Evolutionary conservation across 2,329 filamentous ascomycete genomes (phyloP).

Genomic region (Curvularia hawaiiensis): DNA sequence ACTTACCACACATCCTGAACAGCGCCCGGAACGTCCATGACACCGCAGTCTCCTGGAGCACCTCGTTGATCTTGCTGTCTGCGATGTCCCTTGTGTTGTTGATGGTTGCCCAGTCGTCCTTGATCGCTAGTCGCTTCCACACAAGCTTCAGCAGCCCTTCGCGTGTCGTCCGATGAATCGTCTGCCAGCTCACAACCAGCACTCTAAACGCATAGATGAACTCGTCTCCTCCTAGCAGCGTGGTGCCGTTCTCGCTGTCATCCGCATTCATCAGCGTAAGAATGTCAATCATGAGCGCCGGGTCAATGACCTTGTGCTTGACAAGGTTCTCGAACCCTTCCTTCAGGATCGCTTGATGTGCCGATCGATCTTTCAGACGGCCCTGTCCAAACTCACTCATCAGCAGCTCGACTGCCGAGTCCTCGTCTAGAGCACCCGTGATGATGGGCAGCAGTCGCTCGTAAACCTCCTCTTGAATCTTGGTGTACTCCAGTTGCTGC

Average conservation of each 20-base stretch:
- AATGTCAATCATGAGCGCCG: conserved; percentile 69
- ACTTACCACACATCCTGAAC: conserved; percentile 65
- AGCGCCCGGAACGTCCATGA: conserved; percentile 70
- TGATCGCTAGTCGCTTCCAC: conserved; percentile 85
- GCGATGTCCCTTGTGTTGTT: conserved; percentile 78
- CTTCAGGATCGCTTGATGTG: conserved; percentile 73
- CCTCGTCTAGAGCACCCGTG: conserved; percentile 75
- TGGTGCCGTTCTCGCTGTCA: conserved; percentile 44
- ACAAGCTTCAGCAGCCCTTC: conserved; percentile 66
- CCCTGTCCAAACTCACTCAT: conserved; percentile 68
- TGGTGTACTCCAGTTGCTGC: conserved; percentile 69
- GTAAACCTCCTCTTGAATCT: conserved; percentile 80
- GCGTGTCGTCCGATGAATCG: conserved; percentile 51
- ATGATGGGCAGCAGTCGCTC: conserved; percentile 71
- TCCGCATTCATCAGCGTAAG: conserved; percentile 76
- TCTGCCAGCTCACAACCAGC: conserved; percentile 58
- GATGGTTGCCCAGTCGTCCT: conserved; percentile 82
- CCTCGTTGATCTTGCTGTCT: conserved; percentile 68
- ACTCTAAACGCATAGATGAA: conserved; percentile 76
- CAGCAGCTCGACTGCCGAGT: conserved; percentile 76
- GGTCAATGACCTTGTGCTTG: conserved; percentile 68
- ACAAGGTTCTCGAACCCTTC: conserved; percentile 73
- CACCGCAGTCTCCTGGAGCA: conserved; percentile 66
- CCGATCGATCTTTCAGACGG: conserved; percentile 63
- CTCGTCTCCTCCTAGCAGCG: conserved; percentile 59